Evolutionary conservation across 768 basidiomycete species (phyloP).

Genomic region (Hericium erinaceus): DNA sequence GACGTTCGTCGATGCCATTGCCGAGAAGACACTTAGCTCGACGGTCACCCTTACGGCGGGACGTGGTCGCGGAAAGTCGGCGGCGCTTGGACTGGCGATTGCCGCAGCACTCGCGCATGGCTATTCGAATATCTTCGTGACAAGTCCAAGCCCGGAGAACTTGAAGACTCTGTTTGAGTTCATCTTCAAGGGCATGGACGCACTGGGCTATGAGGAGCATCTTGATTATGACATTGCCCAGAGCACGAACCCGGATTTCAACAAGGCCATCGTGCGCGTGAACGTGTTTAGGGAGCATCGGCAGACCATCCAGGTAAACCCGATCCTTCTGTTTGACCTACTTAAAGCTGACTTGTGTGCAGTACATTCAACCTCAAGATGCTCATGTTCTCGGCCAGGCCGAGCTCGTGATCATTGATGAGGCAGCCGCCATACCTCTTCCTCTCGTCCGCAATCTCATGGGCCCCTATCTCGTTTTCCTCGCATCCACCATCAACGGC

Average conservation of each 20-base stretch:
- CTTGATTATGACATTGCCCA: constrained; percentile 95
- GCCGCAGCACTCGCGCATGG: constrained; percentile 89
- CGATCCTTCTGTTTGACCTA: neutral
- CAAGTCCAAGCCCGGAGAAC: constrained; percentile 95
- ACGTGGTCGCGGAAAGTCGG: constrained; percentile 94
- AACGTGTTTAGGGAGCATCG: constrained; percentile 90
- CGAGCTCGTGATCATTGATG: constrained; percentile 95
- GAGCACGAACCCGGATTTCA: constrained; percentile 90
- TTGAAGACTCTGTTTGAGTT: constrained; percentile 97
- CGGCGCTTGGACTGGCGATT: constrained; percentile 90
- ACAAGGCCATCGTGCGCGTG: constrained; percentile 91
- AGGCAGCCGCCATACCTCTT: constrained; percentile 95
- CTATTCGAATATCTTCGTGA: constrained; percentile 97
- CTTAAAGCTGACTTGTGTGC: neutral
- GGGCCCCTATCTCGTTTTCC: constrained; percentile 94
- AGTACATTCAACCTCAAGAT: constrained; percentile 99
- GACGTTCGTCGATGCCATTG: constrained; percentile 89
- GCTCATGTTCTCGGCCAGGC: constrained; percentile 97
- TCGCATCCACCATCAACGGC: constrained; percentile 99
- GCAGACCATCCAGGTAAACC: constrained; percentile 85
- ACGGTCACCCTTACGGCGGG: constrained; percentile 93
- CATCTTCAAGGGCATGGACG: constrained; percentile 93
- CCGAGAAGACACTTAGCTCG: constrained; percentile 87
- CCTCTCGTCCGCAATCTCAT: constrained; percentile 93
- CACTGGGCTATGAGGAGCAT: constrained; percentile 92